phyloP scores from a whole-genome alignment of 2,329 filamentous ascomycete genomes.

The Aspergillus niger region DNA sequence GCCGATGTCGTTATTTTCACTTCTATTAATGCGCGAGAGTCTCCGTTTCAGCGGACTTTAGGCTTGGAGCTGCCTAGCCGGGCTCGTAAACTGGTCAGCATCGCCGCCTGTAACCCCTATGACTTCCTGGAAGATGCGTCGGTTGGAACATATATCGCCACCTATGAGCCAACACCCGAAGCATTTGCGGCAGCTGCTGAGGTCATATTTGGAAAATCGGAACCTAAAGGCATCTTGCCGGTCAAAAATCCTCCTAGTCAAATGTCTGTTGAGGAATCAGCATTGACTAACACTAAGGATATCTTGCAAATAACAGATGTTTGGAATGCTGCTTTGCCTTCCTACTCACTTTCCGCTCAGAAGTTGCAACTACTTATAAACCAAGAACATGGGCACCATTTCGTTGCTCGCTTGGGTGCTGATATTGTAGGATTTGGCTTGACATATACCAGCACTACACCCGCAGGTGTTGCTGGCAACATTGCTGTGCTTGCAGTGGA shows the following conservation, averaged over 20 bases:
- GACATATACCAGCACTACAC: slow-evolving; percentile 30
- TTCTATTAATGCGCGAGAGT: slow-evolving; percentile 44
- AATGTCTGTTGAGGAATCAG: slow-evolving; percentile 11
- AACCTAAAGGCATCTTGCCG: slow-evolving; percentile 39
- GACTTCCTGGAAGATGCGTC: slow-evolving; percentile 44
- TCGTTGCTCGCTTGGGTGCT: slow-evolving; percentile 33
- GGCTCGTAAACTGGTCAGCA: slow-evolving; percentile 36
- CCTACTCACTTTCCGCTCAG: slow-evolving; percentile 35
- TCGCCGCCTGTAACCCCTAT: slow-evolving; percentile 49
- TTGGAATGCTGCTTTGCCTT: slow-evolving; percentile 42
- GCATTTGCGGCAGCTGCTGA: slow-evolving; percentile 44
- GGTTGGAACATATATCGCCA: slow-evolving; percentile 47
- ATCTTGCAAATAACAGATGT: slow-evolving; percentile 31
- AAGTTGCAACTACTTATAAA: slow-evolving; percentile 32
- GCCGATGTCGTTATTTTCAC: slow-evolving; percentile 45
- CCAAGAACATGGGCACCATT: slow-evolving; percentile 34
- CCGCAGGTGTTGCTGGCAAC: not conserved
- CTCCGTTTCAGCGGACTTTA: slow-evolving; percentile 39
- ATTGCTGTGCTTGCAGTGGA: slow-evolving; percentile 44
- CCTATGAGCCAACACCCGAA: slow-evolving; percentile 48
- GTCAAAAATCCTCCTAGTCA: slow-evolving; percentile 27
- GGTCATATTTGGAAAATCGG: slow-evolving; percentile 41
- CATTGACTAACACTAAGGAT: slow-evolving; percentile 29
- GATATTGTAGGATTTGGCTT: slow-evolving; percentile 43
- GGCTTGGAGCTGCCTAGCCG: slow-evolving; percentile 36